Base-by-base conservation (phyloP, 2,329 filamentous ascomycete genomes). In the Xylariomycetidae sp. region DNA sequence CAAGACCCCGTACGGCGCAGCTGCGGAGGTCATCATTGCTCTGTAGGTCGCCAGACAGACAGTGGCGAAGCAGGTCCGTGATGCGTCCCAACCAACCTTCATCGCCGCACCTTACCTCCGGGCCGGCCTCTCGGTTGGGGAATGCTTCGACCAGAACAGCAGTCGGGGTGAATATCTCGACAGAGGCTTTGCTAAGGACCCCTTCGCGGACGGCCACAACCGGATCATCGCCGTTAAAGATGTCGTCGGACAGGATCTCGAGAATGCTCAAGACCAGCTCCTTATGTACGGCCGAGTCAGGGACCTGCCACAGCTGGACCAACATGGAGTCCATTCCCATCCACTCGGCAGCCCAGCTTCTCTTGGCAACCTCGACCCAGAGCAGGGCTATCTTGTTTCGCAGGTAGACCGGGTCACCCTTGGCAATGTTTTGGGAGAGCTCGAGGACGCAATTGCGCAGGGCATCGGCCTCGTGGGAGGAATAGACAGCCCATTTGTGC, bases 341-440 rank as follows among this genome's bases (percentile, higher is more conserved):
- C 92, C 93, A 98, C 41, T 92, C 84, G 19, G 77, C 71, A n/a
- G 74, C 86, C 92, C 92, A 98, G 54, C 79, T 85, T 50, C 90
- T 76, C 66, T 96, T 96, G 25, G 89, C 88, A 33, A 95, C 71
- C 59, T 96, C 92, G 6, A 89, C 85, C 92, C 92, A 98, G 41
- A 98, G 65, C 61, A 94, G 84, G 18, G 86, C 87, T 20, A 92
- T 82, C 65, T 98, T 98, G 69, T 94, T 96, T 48, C 90, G 76
- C 44, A 95, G 67, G 56, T 89, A 98, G 19, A 74, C 60, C 3
- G 87, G 85, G 54, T 96, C 90, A 14, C 79, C 72, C 28, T 73
- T 72, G 5, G 76, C 70, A 26, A 93, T 68, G 40, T 74, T 72
- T 51, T 83, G 76, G 10, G 87, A 85, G 10, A 98, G 78, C 54